These are phyloP conservation scores for Herpetomonas tarakana DNA, from an alignment of 208 protist genomes.

Conservation along the genomic window DNA sequence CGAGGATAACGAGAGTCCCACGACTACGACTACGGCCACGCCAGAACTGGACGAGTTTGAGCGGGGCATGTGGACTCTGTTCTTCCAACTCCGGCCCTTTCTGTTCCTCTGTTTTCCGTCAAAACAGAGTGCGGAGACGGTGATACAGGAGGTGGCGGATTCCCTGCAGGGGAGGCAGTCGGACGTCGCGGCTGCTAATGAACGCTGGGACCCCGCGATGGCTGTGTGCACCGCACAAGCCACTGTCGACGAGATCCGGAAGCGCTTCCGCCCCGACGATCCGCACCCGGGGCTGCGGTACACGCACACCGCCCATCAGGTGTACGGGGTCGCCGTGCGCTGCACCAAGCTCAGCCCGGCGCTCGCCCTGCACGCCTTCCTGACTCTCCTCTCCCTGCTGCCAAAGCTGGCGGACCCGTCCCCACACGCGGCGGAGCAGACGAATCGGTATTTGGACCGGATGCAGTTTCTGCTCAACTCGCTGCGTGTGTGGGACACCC, in stretches of 20 bases:
- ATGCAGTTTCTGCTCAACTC: neutral
- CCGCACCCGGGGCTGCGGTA: slow-evolving; percentile 31
- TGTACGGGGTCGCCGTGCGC: slow-evolving; percentile 55
- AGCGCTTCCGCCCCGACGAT: slow-evolving; percentile 17
- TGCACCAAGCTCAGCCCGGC: slow-evolving; percentile 38
- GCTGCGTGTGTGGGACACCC: neutral
- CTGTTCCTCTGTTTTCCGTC: slow-evolving; percentile 28
- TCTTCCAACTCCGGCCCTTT: slow-evolving; percentile 55
- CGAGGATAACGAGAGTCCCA: too few relatives aligned
- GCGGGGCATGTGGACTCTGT: slow-evolving; percentile 39
- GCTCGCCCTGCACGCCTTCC: slow-evolving; percentile 39
- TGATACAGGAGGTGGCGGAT: slow-evolving; percentile 11
- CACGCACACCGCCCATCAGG: slow-evolving; percentile 33
- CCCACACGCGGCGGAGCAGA: slow-evolving; percentile 12
- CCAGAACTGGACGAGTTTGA: too few relatives aligned
- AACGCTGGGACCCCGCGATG: neutral
- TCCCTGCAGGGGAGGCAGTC: neutral
- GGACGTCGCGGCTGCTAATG: neutral
- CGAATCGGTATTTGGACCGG: slow-evolving; percentile 25
- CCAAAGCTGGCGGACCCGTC: slow-evolving; percentile 27
- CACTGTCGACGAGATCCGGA: slow-evolving; percentile 7
- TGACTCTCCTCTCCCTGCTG: slow-evolving; percentile 58
- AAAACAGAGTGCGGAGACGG: neutral
- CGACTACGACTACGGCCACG: too few relatives aligned
- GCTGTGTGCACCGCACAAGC: neutral